A percentile compares a stretch with the other conserved stretches of the same genome.
phyloP scores from a whole-genome alignment of 139 green algal species.

The Tetradesmus lagerheimii region DNA sequence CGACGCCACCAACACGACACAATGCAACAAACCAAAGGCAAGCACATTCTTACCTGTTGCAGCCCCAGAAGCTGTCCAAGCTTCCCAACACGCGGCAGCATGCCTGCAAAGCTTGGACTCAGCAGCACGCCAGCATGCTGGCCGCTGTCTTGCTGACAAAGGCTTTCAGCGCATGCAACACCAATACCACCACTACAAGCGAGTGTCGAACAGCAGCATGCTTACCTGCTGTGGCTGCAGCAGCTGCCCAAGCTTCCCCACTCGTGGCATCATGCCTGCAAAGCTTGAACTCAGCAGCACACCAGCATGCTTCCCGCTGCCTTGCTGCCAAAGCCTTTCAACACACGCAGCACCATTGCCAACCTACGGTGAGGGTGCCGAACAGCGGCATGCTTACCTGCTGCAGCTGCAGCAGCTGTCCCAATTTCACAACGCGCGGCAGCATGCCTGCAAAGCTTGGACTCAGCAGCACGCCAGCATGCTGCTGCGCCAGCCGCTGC shows the following conservation, averaged over 20 bases:
- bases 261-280: not conserved
- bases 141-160: too few species aligned
- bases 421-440: not conserved
- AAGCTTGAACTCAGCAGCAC: not conserved
- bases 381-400: not conserved
- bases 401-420: not conserved
- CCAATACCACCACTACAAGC: too few species aligned
- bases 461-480: not conserved
- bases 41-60: not conserved
- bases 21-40: not conserved
- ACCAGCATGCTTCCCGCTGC: too few species aligned
- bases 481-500: not conserved
- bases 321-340: too few species aligned
- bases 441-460: not conserved
- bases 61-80: conserved; percentile 1
- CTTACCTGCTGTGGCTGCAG: not conserved
- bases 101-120: not conserved
- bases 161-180: too few species aligned
- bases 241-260: not conserved
- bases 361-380: too few species aligned
- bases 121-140: too few species aligned
- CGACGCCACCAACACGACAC: not conserved
- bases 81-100: not conserved
- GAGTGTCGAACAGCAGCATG: too few species aligned
- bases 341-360: too few species aligned